A percentile compares a stretch with the other conserved stretches of the same genome.
These are phyloP conservation scores for Crithidia brevicula DNA, from an alignment of 208 protist genomes.

Conservation along the genomic window DNA sequence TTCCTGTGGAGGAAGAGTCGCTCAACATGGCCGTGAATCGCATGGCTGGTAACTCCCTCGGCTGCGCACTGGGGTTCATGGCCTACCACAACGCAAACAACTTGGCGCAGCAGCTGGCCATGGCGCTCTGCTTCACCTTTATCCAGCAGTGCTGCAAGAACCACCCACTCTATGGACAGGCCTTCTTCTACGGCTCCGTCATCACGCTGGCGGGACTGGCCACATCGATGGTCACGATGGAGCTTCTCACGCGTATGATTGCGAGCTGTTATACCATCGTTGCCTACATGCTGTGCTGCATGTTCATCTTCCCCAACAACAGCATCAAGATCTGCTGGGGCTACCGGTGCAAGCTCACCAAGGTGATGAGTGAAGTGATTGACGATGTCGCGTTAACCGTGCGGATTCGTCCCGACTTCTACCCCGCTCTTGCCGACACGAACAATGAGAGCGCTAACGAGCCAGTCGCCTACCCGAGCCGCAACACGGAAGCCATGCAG, in stretches of 20 bases:
- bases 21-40: slow-evolving; percentile 43
- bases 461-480: neutral
- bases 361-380: slow-evolving; percentile 40
- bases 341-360: slow-evolving; percentile 38
- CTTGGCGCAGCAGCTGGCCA: slow-evolving; percentile 26
- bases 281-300: slow-evolving; percentile 54
- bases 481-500: slow-evolving; percentile 32
- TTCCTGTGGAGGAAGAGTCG: slow-evolving; percentile 58
- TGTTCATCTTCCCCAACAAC: slow-evolving; percentile 68
- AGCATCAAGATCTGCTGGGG: slow-evolving; percentile 60
- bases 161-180: slow-evolving; percentile 38
- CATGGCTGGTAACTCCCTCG: slow-evolving; percentile 39
- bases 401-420: slow-evolving; percentile 15
- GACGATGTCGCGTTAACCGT: slow-evolving; percentile 39
- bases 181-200: slow-evolving; percentile 47
- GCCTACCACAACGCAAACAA: slow-evolving; percentile 42
- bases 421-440: neutral
- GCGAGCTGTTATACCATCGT: slow-evolving; percentile 47
- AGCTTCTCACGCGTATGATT: slow-evolving; percentile 44
- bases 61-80: slow-evolving; percentile 42
- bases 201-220: slow-evolving; percentile 38
- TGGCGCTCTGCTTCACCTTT: slow-evolving; percentile 34
- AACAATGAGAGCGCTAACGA: slow-evolving; percentile 3
- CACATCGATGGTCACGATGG: slow-evolving; percentile 31
- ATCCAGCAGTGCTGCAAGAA: slow-evolving; percentile 35